These are phyloP conservation scores for Suillus weaverae DNA, from an alignment of 768 basidiomycete species.

Conservation along the genomic window DNA sequence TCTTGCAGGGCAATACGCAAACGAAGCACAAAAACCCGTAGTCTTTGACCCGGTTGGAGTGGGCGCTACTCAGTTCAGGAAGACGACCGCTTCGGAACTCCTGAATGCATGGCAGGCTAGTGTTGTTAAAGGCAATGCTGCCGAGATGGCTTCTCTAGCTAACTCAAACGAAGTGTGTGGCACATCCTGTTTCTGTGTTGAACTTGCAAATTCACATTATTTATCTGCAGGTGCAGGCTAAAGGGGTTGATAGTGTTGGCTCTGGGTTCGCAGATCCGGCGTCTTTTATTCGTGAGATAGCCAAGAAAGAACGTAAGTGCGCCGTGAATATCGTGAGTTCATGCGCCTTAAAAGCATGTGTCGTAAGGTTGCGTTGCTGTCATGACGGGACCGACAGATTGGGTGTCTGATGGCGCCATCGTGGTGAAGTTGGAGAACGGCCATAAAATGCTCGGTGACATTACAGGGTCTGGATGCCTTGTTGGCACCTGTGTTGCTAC, in stretches of 20 bases:
- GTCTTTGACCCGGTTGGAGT: slow-evolving; percentile 93
- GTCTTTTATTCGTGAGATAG: slow-evolving; percentile 64
- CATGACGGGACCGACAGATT: slow-evolving; percentile 79
- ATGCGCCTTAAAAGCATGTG: neutral
- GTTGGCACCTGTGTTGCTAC: slow-evolving; percentile 75
- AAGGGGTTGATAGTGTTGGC: slow-evolving; percentile 87
- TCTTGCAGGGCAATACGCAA: slow-evolving; percentile 69
- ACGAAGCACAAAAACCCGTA: slow-evolving; percentile 68
- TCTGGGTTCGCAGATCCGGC: slow-evolving; percentile 75
- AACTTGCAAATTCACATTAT: neutral
- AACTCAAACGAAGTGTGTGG: slow-evolving; percentile 67
- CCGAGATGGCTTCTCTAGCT: slow-evolving; percentile 78
- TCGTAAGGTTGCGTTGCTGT: slow-evolving; percentile 72
- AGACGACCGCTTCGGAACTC: slow-evolving; percentile 56
- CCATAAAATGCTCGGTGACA: slow-evolving; percentile 64
- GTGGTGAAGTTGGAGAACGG: slow-evolving; percentile 79
- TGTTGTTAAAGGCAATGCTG: slow-evolving; percentile 94
- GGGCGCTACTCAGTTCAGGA: slow-evolving; percentile 77
- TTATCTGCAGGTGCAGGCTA: slow-evolving; percentile 56
- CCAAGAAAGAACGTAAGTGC: slow-evolving; percentile 69
- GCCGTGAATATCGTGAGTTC: neutral
- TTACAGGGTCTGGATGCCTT: slow-evolving; percentile 92
- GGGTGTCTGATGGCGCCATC: slow-evolving; percentile 75
- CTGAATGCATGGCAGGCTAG: slow-evolving; percentile 79
- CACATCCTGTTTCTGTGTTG: neutral